Conservation (phyloP, 73 alveolate species). For the Uronychia binucleata region DNA sequence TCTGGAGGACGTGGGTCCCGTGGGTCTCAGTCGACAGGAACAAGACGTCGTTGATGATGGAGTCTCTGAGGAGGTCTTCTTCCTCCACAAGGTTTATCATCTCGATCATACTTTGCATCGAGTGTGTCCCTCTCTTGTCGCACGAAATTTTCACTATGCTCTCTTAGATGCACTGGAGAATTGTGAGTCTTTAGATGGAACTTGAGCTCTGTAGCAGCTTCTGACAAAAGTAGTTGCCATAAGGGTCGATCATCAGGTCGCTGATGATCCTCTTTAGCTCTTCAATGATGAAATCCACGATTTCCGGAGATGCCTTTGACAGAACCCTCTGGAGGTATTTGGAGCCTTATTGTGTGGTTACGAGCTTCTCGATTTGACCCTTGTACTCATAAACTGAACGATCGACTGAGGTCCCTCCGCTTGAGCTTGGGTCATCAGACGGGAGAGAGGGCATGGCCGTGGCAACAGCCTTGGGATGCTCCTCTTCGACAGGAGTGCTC, state of each 20-base stretch:
- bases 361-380: slow-evolving; percentile 46
- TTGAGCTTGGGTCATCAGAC: background rate
- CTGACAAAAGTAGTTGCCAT: slow-evolving; percentile 92
- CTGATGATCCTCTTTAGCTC: slow-evolving; percentile 58
- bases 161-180: slow-evolving; percentile 69
- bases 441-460: background rate
- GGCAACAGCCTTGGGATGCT: slow-evolving; percentile 2
- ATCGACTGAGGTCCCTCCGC: slow-evolving; percentile 12
- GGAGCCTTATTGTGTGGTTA: slow-evolving; percentile 75
- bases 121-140: slow-evolving; percentile 92
- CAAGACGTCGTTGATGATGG: slow-evolving; percentile 68
- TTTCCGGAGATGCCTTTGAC: slow-evolving; percentile 81
- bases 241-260: slow-evolving; percentile 83
- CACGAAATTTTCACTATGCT: slow-evolving; percentile 75
- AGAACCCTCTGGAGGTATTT: slow-evolving; percentile 77
- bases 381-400: slow-evolving; percentile 25
- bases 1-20: slow-evolving; percentile 94
- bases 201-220: slow-evolving; percentile 69
- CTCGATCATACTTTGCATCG: slow-evolving; percentile 83
- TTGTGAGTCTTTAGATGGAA: slow-evolving; percentile 70
- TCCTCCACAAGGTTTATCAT: slow-evolving; percentile 85
- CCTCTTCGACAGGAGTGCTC: background rate
- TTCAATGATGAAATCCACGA: slow-evolving; percentile 74
- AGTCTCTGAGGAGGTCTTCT: slow-evolving; percentile 77
- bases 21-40: slow-evolving; percentile 71